Evolutionary conservation across 2,329 filamentous ascomycete species (phyloP), one percentile per base, ranked within the genome.

Genomic region (Trichoderma koningii): DNA sequence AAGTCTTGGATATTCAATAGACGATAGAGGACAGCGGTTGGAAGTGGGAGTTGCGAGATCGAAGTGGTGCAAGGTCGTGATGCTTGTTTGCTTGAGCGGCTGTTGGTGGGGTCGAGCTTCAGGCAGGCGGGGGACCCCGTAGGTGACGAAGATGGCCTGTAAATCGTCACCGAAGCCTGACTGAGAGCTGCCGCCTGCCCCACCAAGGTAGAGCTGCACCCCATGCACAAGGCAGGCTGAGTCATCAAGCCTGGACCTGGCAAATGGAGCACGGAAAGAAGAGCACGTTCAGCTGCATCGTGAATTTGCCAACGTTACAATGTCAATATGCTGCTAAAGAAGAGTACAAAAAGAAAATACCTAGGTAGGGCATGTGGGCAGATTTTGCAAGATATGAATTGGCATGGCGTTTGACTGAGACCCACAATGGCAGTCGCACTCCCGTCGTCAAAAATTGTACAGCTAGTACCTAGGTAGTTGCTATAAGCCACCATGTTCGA

Each of bases 61-160:
- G 34, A 38, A 5, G 34, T 38, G 34, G 34, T 38, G 34, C 14
- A 2, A 34, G n/a, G 50, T 15, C 26, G 28, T 44, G 50, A 63
- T 19, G 51, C 38, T 44, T 30, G 26, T 38, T 38, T 38, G 34
- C 34, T 38, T 38, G 12, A 38, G 34, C 34, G 19, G 59, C 21
- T 45, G 52, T 41, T 64, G 50, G 61, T 59, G 60, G 65, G 62
- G 62, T 66, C 23, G 26, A 61, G 65, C 55, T 66, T 26, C 34
- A 65, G 62, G 53, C 52, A 66, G 50, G 56, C 51, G 34, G 64
- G 64, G 64, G 64, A 9, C 41, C 47, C 41, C 19, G 41, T 38
- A 45, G 50, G 50, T 30, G 45, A 30, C 15, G 23, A 55, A 47
- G 41, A 9, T 23, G 34, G 34, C 59, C 59, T 55, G 50, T 53